Conservation (phyloP, 1,284 basidiomycete species). For the Leccinum fallax region DNA sequence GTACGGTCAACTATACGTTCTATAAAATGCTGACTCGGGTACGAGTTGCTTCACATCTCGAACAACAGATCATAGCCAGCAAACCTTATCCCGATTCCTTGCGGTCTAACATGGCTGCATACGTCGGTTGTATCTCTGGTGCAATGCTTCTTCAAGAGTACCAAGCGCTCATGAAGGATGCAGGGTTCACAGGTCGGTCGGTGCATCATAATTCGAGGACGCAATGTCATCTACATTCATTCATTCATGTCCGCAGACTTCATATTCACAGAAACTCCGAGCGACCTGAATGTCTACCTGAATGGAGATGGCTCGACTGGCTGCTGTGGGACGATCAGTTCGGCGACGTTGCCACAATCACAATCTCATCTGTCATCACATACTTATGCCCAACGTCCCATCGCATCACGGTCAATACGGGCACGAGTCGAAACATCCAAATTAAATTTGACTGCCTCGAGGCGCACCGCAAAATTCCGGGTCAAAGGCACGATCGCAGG, state of each 20-base stretch:
- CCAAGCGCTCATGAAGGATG: constrained; percentile 36
- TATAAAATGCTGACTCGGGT: background rate
- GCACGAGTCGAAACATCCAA: constrained; percentile 23
- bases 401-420: constrained; percentile 30
- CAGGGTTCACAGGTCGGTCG: constrained; percentile 44
- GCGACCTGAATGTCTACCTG: constrained; percentile 44
- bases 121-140: constrained; percentile 48
- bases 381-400: constrained; percentile 20
- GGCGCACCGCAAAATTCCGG: constrained; percentile 36
- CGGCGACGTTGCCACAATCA: constrained; percentile 31
- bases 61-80: constrained; percentile 46
- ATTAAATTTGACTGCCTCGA: constrained; percentile 39
- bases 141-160: constrained; percentile 44
- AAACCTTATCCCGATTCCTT: constrained; percentile 44
- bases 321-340: constrained; percentile 14
- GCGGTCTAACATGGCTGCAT: constrained; percentile 40
- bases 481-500: constrained; percentile 45
- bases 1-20: constrained; percentile 4
- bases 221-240: background rate
- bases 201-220: background rate
- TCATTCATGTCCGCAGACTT: constrained; percentile 36
- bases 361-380: constrained; percentile 37
- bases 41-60: background rate
- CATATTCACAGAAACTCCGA: constrained; percentile 41
- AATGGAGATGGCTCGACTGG: constrained; percentile 2